Conservation (phyloP, 768 basidiomycete genomes). For the Hypholoma sublateritium region DNA sequence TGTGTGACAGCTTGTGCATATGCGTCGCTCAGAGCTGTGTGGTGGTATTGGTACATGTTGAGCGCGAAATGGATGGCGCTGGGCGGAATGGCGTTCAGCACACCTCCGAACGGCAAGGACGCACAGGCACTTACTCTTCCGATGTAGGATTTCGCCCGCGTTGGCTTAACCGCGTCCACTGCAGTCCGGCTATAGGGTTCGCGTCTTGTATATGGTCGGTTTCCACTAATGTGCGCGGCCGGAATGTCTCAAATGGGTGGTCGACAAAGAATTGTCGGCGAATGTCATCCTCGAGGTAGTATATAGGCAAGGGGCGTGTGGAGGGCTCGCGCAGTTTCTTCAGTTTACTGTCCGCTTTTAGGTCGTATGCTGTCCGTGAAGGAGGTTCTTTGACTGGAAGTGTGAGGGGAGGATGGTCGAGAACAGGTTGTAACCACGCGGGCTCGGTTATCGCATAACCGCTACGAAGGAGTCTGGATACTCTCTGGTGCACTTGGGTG, state of each 20-base stretch:
- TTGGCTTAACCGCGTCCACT: conserved; percentile 83
- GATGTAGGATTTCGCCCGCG: conserved; percentile 78
- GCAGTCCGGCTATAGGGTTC: conserved; percentile 54
- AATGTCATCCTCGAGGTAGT: conserved; percentile 82
- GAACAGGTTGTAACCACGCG: conserved; percentile 82
- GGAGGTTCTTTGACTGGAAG: conserved; percentile 77
- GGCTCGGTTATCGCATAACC: conserved; percentile 65
- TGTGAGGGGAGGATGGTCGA: conserved; percentile 85
- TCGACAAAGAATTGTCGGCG: conserved; percentile 92
- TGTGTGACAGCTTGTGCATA: conserved; percentile 80
- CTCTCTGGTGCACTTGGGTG: conserved; percentile 86
- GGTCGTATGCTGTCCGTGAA: conserved; percentile 54
- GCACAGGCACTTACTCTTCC: conserved; percentile 74
- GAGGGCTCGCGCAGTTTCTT: conserved; percentile 37
- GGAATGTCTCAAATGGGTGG: conserved; percentile 94
- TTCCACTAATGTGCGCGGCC: conserved; percentile 78
- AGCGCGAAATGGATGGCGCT: conserved; percentile 83
- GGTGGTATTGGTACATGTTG: conserved; percentile 70
- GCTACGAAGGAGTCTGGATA: conserved; percentile 74
- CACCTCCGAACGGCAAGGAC: not conserved
- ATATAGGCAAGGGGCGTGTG: conserved; percentile 56
- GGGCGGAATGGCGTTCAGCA: conserved; percentile 13
- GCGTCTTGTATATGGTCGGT: conserved; percentile 52
- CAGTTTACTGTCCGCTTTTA: conserved; percentile 25
- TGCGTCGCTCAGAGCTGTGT: conserved; percentile 68